Base-by-base conservation (phyloP, 345 rosid genomes). In the Eutrema japonicum region DNA sequence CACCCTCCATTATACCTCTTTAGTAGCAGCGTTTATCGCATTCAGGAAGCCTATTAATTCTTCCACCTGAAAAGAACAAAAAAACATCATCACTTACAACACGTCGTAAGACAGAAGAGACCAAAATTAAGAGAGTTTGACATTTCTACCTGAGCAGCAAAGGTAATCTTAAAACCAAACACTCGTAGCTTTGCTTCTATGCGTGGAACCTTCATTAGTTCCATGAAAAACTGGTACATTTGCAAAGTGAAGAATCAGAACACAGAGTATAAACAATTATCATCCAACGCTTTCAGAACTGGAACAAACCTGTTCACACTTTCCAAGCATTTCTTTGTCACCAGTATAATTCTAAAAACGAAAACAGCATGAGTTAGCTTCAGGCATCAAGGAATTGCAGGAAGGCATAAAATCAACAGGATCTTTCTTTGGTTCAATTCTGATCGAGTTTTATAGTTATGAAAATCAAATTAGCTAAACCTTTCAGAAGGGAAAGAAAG, bases 121-220 rank as follows among this genome's bases (percentile, higher is more conserved):
- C 32, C 50, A 64, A 40, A 32, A 59, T 45, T 56, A 27, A 58
- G 57, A 41, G 71, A 33, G 68, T 68, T 55, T 70, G 14, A 53
- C 14, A 57, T 76, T 42, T 37, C 42, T 77, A 87, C 99, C 97
- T 95, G 99, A 79, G 86, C 80, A 35, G 92, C 77, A 85, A 95
- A 95, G 66, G 96, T 86, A 69, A 92, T 89, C 78, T 79, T 91
- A 73, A 95, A 95, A 43, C 96, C 92, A 92, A 95, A 95, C 48
- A 95, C 99, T 73, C 96, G 87, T 67, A 95, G 79, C 78, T 95
- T 95, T 71, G 97, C 86, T 84, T 91, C 99, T 62, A 95, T 88
- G 13, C 99, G 89, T 9, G 99, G 99, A 68, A 95, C 99, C 77
- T 83, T 95, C 97, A 89, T 95, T 76, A 95, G 71, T 84, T 88